Evolutionary conservation across 176 grass and related monocot genomes (phyloP).

Genomic region (Paspalum vaginatum): DNA sequence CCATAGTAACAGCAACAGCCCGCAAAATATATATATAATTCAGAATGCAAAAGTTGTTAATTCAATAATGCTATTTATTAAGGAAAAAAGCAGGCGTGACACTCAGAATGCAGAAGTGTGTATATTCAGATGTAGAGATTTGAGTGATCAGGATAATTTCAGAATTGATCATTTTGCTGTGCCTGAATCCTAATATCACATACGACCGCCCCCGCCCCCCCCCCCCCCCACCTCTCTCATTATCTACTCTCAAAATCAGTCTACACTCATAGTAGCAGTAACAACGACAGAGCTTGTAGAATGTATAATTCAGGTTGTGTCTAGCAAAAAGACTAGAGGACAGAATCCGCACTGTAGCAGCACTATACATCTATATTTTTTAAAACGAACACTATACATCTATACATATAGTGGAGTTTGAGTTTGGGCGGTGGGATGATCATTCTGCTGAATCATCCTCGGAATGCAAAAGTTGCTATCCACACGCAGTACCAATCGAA

Average conservation of each 20-base stretch:
- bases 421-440: too few species aligned
- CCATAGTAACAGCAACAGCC: slow-evolving; percentile 6
- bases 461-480: slow-evolving; percentile 15
- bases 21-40: slow-evolving; percentile 2
- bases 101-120: slow-evolving; percentile 31
- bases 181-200: not conserved
- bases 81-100: too few species aligned
- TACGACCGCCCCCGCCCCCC: not conserved
- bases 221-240: not conserved
- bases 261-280: slow-evolving; percentile 9
- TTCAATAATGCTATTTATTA: too few species aligned
- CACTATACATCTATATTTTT: too few species aligned
- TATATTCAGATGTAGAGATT: slow-evolving; percentile 39
- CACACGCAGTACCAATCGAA: too few species aligned
- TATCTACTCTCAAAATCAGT: not conserved
- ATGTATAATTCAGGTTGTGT: slow-evolving; percentile 36
- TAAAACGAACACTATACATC: too few species aligned
- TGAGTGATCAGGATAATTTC: slow-evolving; percentile 6
- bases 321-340: too few species aligned
- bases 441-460: too few species aligned
- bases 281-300: not conserved
- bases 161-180: not conserved
- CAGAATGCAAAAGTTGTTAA: slow-evolving; percentile 19
- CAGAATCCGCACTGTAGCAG: too few species aligned
- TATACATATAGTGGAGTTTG: too few species aligned